Evolutionary conservation across 306 rosid genomes (phyloP), one percentile per base, ranked within the genome.

Genomic region (Acmispon strigosus): DNA sequence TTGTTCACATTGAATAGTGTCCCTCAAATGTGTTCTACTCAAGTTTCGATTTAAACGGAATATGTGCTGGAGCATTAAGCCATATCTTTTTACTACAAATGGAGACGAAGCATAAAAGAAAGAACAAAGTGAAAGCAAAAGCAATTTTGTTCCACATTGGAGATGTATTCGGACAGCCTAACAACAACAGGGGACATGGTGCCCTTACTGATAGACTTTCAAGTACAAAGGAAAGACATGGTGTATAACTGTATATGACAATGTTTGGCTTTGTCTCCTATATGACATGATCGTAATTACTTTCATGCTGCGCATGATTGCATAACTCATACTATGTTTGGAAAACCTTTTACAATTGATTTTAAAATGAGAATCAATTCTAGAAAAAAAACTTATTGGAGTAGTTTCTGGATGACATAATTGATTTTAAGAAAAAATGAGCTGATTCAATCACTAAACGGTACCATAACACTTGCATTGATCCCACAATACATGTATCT

Each of bases 181-280:
- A 60, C 45, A 51, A 78, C 17, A 62, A 65, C 10, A 18, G 42
- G 76, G 73, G 76, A 52, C 81, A 60, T 0, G 18, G 36, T 60
- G 72, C 47, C 59, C 55, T 44, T 43, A 36, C 16, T n/a, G 22
- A 66, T 59, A 37, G 76, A 59, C 63, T 39, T 71, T 78, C 43
- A 78, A 75, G 78, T 78, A 74, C 64, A 32, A 6, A 69, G 70
- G 63, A 72, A 75, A 36, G 7, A 12, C 8, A 66, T 48, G 53
- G 39, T 45, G 58, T 64, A 47, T 51, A 69, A 47, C 32, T 45
- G 58, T 64, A 47, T 51, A 69, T 52, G 43, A 79, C 67, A 60
- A 67, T 43, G 71, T 67, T 66, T 56, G 73, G 74, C 74, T 75
- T 43, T 75, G 61, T 66, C 74, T 74, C 67, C 71, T 48, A 7